Evolutionary conservation across 805 yeast genomes (phyloP).

Genomic region (Candida patagonica): DNA sequence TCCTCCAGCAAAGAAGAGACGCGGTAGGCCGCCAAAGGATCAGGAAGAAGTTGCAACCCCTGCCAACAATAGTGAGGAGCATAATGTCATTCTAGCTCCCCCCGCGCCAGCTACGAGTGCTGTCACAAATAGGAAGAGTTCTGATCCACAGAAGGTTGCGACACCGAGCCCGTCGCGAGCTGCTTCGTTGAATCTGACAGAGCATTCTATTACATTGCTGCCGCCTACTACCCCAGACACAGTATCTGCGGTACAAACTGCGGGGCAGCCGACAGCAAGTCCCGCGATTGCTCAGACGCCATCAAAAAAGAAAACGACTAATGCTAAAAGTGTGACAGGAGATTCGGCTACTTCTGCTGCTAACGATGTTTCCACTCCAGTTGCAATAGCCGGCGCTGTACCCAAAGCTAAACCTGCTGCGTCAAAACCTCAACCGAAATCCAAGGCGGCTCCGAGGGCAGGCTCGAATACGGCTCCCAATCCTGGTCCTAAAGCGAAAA

Average conservation of each 20-base stretch:
- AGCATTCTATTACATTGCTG: neutral
- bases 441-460: too few species aligned
- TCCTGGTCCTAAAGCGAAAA: too few species aligned
- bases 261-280: neutral
- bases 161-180: constrained; percentile 4
- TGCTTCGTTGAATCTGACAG: constrained; percentile 1
- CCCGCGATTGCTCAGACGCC: neutral
- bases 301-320: neutral
- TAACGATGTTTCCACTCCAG: too few species aligned
- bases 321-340: too few species aligned
- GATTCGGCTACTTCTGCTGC: too few species aligned
- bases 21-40: neutral
- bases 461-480: too few species aligned
- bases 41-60: constrained; percentile 1
- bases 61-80: constrained; percentile 2
- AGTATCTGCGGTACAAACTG: neutral
- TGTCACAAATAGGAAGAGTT: neutral
- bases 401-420: neutral
- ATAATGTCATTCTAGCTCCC: neutral
- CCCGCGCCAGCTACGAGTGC: neutral
- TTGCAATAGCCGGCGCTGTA: too few species aligned
- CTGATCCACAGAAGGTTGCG: constrained; percentile 5
- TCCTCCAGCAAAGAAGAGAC: neutral
- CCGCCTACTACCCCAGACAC: constrained; percentile 6
- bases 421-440: too few species aligned